Conservation (phyloP, 345 rosid genomes). For the Populus davidiana region DNA sequence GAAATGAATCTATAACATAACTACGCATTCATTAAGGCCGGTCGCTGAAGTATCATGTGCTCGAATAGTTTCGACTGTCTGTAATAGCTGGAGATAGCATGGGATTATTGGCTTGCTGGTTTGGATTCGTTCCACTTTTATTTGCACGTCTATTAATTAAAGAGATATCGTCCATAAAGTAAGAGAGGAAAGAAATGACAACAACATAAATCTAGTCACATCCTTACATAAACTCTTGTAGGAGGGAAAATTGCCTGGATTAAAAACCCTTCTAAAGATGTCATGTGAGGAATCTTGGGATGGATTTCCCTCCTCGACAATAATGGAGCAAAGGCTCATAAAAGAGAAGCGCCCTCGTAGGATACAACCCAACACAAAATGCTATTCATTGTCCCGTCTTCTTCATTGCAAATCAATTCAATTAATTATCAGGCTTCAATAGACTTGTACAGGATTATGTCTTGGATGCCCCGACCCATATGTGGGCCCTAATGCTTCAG, state of each 20-base stretch:
- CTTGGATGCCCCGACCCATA: background rate
- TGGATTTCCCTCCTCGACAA: background rate
- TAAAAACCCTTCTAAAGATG: background rate
- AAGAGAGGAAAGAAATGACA: background rate
- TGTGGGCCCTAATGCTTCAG: background rate
- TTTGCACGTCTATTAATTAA: background rate
- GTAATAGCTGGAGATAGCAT: background rate
- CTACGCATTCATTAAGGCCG: background rate
- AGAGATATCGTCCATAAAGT: background rate
- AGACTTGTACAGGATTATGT: background rate
- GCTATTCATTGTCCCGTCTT: background rate
- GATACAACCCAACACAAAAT: no score
- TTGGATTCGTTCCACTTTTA: background rate
- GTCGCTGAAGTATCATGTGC: no score
- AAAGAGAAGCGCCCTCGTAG: background rate
- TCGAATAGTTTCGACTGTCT: background rate
- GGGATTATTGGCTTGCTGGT: background rate
- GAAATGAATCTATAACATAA: no score
- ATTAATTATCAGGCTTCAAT: background rate
- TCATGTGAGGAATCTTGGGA: background rate
- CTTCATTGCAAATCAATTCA: background rate
- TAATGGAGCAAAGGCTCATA: background rate
- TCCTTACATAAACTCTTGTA: background rate
- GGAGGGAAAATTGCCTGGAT: background rate
- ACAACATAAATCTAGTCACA: background rate